Percentiles rank a stretch among this genome's conserved stretches.
phyloP scores from a whole-genome alignment of 1,284 basidiomycete genomes.

The Rhodotorula sp. region DNA sequence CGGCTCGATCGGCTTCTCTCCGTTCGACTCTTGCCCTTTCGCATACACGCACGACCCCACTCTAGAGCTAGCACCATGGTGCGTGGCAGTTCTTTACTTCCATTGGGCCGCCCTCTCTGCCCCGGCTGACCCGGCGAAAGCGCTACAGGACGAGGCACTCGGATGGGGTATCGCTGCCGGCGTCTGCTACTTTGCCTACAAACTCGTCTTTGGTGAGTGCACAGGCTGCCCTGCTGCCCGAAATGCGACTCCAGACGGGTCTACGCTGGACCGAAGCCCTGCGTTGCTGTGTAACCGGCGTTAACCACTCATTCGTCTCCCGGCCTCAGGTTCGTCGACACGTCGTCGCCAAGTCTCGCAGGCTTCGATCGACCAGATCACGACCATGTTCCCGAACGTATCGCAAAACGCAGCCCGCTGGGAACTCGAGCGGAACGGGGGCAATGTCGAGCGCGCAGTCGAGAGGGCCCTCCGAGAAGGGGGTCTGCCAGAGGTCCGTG shows the following conservation, averaged over 20 bases:
- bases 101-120: not conserved
- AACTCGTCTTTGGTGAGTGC: constrained; percentile 26
- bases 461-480: constrained; percentile 30
- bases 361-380: constrained; percentile 15
- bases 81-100: too few relatives aligned
- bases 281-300: not conserved
- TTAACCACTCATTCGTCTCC: not conserved
- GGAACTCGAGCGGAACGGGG: constrained; percentile 30
- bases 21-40: too few relatives aligned
- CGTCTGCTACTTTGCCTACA: constrained; percentile 23
- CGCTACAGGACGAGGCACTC: constrained; percentile 23
- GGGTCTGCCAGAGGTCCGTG: constrained; percentile 28
- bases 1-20: too few relatives aligned
- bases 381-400: constrained; percentile 20
- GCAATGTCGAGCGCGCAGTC: constrained; percentile 30
- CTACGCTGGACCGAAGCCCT: too few relatives aligned
- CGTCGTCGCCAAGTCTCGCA: constrained; percentile 7
- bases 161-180: constrained; percentile 30
- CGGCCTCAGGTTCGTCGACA: constrained; percentile 1
- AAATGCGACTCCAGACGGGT: accelerated
- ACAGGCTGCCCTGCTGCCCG: too few relatives aligned
- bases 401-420: constrained; percentile 2
- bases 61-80: too few relatives aligned
- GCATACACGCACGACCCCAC: too few relatives aligned
- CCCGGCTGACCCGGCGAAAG: not conserved